Percentiles rank a stretch among this genome's conserved stretches.
These are phyloP conservation scores for Diplogelasinospora grovesii DNA, from an alignment of 495 filamentous ascomycete species.

Conservation along the genomic window DNA sequence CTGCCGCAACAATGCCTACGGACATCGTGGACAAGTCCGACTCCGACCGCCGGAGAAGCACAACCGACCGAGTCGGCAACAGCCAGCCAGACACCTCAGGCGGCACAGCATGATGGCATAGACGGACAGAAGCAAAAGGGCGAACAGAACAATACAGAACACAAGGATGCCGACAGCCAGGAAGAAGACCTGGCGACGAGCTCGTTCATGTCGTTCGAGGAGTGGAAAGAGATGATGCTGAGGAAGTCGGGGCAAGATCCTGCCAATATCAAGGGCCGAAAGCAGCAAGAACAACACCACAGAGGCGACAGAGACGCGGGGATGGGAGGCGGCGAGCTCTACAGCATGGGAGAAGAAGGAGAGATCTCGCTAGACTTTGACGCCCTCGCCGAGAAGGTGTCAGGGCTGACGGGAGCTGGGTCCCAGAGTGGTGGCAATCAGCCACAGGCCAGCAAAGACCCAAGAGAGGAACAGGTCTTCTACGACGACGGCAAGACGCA, in stretches of 20 bases:
- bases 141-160: constrained; percentile 7
- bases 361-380: constrained; percentile 91
- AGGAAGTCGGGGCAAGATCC: constrained; percentile 79
- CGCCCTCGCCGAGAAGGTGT: constrained; percentile 42
- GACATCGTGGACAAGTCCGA: constrained; percentile 32
- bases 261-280: constrained; percentile 58
- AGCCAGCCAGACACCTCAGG: constrained; percentile 5
- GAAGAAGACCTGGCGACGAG: constrained; percentile 74
- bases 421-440: constrained; percentile 25
- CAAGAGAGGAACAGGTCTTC: constrained; percentile 35
- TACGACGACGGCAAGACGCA: constrained; percentile 42
- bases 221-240: constrained; percentile 95
- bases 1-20: constrained; percentile 71
- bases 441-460: constrained; percentile 30
- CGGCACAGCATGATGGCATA: constrained; percentile 11
- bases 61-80: constrained; percentile 6
- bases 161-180: constrained; percentile 19
- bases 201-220: constrained; percentile 93
- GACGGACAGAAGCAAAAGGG: constrained; percentile 1
- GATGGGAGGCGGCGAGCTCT: constrained; percentile 25
- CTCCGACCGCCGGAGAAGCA: constrained; percentile 16
- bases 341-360: constrained; percentile 70
- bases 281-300: constrained; percentile 25
- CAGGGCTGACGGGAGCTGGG: constrained; percentile 28
- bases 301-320: constrained; percentile 23